Base-by-base conservation (phyloP, 202 grass and related monocot genomes). In the Zizania palustris region DNA sequence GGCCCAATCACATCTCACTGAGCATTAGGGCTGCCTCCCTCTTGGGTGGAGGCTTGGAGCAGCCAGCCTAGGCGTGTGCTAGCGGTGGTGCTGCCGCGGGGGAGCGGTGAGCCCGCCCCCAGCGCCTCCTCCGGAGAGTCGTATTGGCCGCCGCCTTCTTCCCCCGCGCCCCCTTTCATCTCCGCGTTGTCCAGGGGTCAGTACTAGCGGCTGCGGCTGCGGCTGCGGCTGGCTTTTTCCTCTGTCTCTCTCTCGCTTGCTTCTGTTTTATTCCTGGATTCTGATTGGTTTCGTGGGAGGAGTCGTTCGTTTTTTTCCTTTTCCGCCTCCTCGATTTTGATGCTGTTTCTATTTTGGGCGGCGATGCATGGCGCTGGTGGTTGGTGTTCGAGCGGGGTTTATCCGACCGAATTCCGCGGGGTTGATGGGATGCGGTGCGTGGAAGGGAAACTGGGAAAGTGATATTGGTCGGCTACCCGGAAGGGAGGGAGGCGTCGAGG, bases 111-210 rank as follows among this genome's bases (percentile, higher is more conserved):
- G 48, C 46, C 46, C 46, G 46, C 46, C 13, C 12, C 28, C 28
- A 28, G 2, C 28, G 28, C 28, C 28, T 5, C 51, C 73, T 39
- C 74, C 59, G 74, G 37, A 35, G 8, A 72, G 78, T 72, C 79
- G 65, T 60, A 88, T 84, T 88, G 86, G 86, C 76, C 65, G 86
- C 63, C 63, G 71, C 64, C 53, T 62, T n/a, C n/a, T n/a, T n/a
- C n/a, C 80, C 73, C 55, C 45, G 5, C 0, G 28, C 28, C 28
- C 28, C 48, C 85, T 34, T 14, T 33, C 18, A n/a, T 61, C 58
- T 28, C 3, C 58, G 28, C 39, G 22, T 55, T 48, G 62, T 55
- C 63, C 74, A 84, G 40, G 72, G 81, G 81, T 88, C 86, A 81
- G 86, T 76, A 53, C 11, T 54, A 15, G 35, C 34, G 16, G 12